Base-by-base conservation (phyloP, 129 eudicot species). In the Artemisia annua region DNA sequence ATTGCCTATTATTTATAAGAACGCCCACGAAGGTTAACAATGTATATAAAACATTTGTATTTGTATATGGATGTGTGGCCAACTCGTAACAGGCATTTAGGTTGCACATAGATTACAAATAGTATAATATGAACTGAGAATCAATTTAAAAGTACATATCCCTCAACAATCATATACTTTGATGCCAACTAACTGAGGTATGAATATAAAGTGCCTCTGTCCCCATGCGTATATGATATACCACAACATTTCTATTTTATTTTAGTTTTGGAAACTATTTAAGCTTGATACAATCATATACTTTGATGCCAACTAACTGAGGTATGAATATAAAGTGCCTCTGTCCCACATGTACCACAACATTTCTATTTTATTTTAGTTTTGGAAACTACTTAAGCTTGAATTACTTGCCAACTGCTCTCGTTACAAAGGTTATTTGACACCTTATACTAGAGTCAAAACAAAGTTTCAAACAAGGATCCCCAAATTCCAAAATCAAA, bases 1-100 rank as follows among this genome's bases (percentile, higher is more conserved):
- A 67, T 94, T 81, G n/a, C 88, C 98, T 88, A 63, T 60, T 35
- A 77, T 62, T 68, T 54, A 55, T 61, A 61, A 46, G 57, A 74
- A 63, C 18, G 65, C 16, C 19, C 68, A 30, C 20, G 19, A 62
- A 71, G 52, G 63, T 28, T 60, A 58, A 62, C 22, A 53, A 39
- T 28, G 43, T 71, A 54, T 52, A 44, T 55, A 44, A 15, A 51
- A 48, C 63, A 63, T 14, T 18, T 1, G 30, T 22, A 53, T 1
- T 26, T 60, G 30, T 26, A 60, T 22, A 60, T 59, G 17, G 39
- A 22, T 15, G 10, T 22, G 10, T 5, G 35, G 24, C 28, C 63
- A 20, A n/a, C 56, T 12, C 43, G 9, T 35, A 35, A 35, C 9
- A 35, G 43, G 43, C 7, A 35, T 35, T n/a, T 17, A 55, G 17